Percentiles rank a stretch among this genome's conserved stretches.
Conservation (phyloP, 2,329 filamentous ascomycete genomes). For the Botrytis medusae region DNA sequence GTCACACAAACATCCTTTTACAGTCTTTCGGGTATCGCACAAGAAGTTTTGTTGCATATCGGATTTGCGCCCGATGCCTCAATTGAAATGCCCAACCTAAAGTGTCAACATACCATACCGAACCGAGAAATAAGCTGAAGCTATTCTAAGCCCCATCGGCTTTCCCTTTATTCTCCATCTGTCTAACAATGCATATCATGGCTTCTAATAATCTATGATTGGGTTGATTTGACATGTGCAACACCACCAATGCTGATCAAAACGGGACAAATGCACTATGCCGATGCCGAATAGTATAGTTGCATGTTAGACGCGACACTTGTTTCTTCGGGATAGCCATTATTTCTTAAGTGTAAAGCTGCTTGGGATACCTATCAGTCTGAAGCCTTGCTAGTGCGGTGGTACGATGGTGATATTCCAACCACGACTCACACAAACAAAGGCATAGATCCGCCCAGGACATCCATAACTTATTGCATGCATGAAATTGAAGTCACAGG, state of each 20-base stretch:
- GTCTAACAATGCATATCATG: slow-evolving; percentile 11
- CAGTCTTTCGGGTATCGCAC: background rate
- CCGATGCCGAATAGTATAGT: slow-evolving; percentile 6
- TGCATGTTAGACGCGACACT: slow-evolving; percentile 1
- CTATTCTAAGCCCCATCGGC: background rate
- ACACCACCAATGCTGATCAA: background rate
- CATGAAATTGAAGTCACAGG: slow-evolving; percentile 19
- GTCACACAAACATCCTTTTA: slow-evolving; percentile 4
- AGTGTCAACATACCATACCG: slow-evolving; percentile 1
- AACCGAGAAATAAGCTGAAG: slow-evolving; percentile 4
- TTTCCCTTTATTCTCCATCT: background rate
- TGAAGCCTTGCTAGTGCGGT: slow-evolving; percentile 7
- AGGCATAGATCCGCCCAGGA: slow-evolving; percentile 15
- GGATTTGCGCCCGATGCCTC: slow-evolving; percentile 21
- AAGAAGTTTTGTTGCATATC: slow-evolving; percentile 24
- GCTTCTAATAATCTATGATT: background rate
- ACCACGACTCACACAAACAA: slow-evolving; percentile 2
- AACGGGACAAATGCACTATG: background rate
- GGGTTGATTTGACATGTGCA: background rate
- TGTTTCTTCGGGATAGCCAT: background rate
- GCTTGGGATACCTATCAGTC: slow-evolving; percentile 4
- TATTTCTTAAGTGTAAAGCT: background rate
- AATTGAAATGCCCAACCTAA: slow-evolving; percentile 16
- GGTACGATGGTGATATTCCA: background rate
- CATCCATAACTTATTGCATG: slow-evolving; percentile 18